Base-by-base conservation (phyloP, 2,329 filamentous ascomycete species). In the Camptophora hylomeconis region DNA sequence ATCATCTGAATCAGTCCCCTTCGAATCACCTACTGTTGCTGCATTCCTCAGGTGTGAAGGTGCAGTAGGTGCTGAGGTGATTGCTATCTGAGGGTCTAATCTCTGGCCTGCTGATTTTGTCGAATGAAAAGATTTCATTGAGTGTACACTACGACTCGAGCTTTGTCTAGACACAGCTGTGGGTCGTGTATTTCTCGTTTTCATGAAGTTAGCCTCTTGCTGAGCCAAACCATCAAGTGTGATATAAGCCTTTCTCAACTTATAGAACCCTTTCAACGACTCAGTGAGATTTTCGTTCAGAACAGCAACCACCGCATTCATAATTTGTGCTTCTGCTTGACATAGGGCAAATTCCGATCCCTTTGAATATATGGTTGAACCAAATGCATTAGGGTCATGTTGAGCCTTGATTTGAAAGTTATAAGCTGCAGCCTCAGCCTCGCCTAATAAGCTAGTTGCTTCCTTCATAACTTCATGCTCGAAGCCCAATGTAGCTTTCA, bases 251-350 rank as follows among this genome's bases (percentile, higher is more conserved):
- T 92, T 92, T 37, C 87, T 69, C 43, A 95, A 57, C 54, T 89
- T 92, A 50, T 92, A 92, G 48, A 95, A 95, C 5, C 83, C 83
- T 54, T 78, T 83, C 52, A 95, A 71, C 10, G 75, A 83, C 52
- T 95, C 89, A 0, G 86, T 87, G 45, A 95, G 57, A 49, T 81
- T 93, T 59, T 95, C 89, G 41, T 92, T 92, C 44, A 95, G 60
- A 10, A 95, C 81, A 1, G 75, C 82, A 1, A 94, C 75, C 1
- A 98, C 77, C 1, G 86, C 86, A 32, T 72, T 70, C 78, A 94
- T 92, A 38, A 94, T 65, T 53, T 93, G 82, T 2, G 82, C 72
- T 58, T 94, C 75, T 4, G 84, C 81, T 35, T 83, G 72, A 36
- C 83, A 80, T 3, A 95, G 63, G 2, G 81, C 73, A 50, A 80